These are phyloP conservation scores for Diplogelasinospora grovesii DNA, from an alignment of 495 filamentous ascomycete genomes.

Conservation along the genomic window DNA sequence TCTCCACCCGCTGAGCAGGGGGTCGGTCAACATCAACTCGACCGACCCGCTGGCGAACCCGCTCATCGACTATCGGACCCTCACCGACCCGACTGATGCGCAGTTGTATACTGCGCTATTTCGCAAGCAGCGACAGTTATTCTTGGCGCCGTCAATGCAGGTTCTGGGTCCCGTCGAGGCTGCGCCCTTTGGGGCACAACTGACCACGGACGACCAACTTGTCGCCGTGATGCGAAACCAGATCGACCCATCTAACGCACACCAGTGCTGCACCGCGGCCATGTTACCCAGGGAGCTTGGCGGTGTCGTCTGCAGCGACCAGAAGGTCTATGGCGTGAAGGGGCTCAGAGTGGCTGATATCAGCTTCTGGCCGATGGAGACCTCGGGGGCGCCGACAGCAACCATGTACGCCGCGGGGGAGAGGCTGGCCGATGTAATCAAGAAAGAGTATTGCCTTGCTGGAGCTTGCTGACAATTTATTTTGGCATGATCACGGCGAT, in stretches of 20 bases:
- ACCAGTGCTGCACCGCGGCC: constrained; percentile 37
- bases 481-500: no score
- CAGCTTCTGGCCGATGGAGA: constrained; percentile 34
- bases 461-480: neutral
- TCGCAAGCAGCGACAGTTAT: constrained; percentile 33
- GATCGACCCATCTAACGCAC: constrained; percentile 25
- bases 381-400: constrained; percentile 36
- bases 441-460: constrained; percentile 19
- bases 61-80: constrained; percentile 27
- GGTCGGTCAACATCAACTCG: constrained; percentile 32
- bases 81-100: constrained; percentile 29
- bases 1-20: constrained; percentile 35
- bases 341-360: constrained; percentile 34
- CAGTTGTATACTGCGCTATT: constrained; percentile 25
- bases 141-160: constrained; percentile 34
- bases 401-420: constrained; percentile 49
- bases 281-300: constrained; percentile 35
- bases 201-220: constrained; percentile 22
- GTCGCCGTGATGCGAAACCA: constrained; percentile 20
- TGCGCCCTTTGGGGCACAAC: constrained; percentile 18
- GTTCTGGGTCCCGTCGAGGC: constrained; percentile 31
- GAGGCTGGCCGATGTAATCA: constrained; percentile 30
- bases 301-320: constrained; percentile 42
- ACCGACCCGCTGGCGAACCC: constrained; percentile 30
- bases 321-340: constrained; percentile 44